A percentile compares a stretch with the other conserved stretches of the same genome.
These are phyloP conservation scores for Fusarium ambrosium DNA, from an alignment of 2,329 filamentous ascomycete species.

Conservation along the genomic window DNA sequence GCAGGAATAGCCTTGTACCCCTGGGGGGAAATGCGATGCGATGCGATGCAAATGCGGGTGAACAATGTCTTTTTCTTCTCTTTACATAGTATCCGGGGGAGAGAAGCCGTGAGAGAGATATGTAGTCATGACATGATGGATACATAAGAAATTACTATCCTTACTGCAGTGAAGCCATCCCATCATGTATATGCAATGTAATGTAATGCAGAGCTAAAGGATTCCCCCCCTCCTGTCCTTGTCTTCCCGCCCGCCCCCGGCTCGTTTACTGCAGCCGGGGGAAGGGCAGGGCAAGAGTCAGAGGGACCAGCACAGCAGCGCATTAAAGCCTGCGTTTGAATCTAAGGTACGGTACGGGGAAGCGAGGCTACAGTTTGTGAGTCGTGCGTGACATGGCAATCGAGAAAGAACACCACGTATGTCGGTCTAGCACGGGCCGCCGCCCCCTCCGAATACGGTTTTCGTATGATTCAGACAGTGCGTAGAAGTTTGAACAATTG, in stretches of 20 bases:
- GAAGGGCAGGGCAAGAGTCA: background rate
- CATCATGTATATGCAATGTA: background rate
- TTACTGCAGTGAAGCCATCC: background rate
- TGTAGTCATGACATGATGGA: background rate
- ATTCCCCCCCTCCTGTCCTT: background rate
- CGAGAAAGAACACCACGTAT: constrained; percentile 36
- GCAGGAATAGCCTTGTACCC: constrained; percentile 1
- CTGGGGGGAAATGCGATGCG: constrained; percentile 5
- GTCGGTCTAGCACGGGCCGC: constrained; percentile 26
- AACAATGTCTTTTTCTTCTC: background rate
- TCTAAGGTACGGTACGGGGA: background rate
- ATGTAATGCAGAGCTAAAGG: constrained; percentile 12
- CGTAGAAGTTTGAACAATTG: background rate
- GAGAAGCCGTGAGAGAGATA: background rate
- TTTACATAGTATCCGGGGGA: background rate
- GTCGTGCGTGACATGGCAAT: constrained; percentile 6
- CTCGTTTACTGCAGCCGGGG: constrained; percentile 22
- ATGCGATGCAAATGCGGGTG: constrained; percentile 31
- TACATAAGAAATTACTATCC: constrained; percentile 1
- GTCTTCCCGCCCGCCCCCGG: constrained; percentile 7
- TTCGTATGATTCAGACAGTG: background rate
- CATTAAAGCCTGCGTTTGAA: constrained; percentile 9
- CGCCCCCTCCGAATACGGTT: background rate
- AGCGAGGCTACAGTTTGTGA: background rate
- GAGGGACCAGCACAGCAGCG: constrained; percentile 31